These are phyloP conservation scores for Hypsizygus ulmarius DNA, from an alignment of 1,284 basidiomycete genomes.

Conservation along the genomic window DNA sequence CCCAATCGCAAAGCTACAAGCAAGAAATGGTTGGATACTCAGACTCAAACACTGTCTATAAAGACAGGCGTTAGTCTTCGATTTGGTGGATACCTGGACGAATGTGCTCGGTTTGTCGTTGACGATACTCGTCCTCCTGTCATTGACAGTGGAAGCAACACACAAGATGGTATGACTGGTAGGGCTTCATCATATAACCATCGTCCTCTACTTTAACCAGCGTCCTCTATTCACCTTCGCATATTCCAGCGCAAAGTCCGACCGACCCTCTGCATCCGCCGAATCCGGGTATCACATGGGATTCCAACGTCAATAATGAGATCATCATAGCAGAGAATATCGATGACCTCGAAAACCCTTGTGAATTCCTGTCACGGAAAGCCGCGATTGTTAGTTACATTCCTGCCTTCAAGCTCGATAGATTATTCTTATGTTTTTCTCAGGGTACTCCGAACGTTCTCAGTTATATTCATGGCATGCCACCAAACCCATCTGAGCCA, in stretches of 20 bases:
- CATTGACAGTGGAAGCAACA: neutral
- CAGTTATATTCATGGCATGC: neutral
- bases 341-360: neutral
- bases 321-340: slow-evolving; percentile 11
- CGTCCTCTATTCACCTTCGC: neutral
- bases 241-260: neutral
- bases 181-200: neutral
- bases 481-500: neutral
- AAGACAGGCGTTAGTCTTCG: slow-evolving; percentile 6
- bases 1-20: slow-evolving; percentile 6
- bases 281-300: neutral
- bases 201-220: neutral
- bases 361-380: neutral
- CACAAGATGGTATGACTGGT: neutral
- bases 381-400: neutral
- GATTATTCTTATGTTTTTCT: neutral
- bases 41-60: slow-evolving; percentile 6
- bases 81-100: slow-evolving; percentile 5
- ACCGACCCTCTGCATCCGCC: neutral
- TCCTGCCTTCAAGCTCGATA: neutral
- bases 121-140: neutral
- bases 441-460: neutral
- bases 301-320: slow-evolving; percentile 4
- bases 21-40: slow-evolving; percentile 8
- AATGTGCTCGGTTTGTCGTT: slow-evolving; percentile 7